Evolutionary conservation across 139 green algal species (phyloP).

Genomic region (Bryopsis sp.): DNA sequence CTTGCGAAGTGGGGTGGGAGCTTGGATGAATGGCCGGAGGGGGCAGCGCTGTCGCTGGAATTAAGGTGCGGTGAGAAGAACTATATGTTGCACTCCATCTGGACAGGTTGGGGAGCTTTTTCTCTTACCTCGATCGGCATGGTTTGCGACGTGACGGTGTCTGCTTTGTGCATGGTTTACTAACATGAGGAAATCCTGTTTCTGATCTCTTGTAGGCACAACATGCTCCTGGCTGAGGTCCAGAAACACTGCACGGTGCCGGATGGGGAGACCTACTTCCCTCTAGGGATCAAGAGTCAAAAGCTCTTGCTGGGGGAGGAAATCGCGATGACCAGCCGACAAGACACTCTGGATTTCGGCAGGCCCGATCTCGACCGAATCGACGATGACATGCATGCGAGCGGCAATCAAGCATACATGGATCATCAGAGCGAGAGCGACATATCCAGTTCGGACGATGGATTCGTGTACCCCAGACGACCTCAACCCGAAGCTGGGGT

Average conservation of each 20-base stretch:
- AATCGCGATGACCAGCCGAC: too few species aligned
- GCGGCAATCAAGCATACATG: too few species aligned
- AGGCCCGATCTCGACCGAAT: too few species aligned
- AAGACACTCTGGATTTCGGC: too few species aligned
- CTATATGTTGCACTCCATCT: neutral
- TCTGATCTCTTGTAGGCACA: slow-evolving; percentile 25
- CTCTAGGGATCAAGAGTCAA: slow-evolving; percentile 27
- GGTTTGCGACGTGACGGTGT: too few species aligned
- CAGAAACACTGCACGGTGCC: slow-evolving; percentile 35
- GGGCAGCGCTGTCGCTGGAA: slow-evolving; percentile 38
- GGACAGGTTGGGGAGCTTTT: neutral
- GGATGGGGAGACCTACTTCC: slow-evolving; percentile 31
- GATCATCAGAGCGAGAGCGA: too few species aligned
- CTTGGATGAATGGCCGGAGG: slow-evolving; percentile 43
- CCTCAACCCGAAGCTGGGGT: too few species aligned
- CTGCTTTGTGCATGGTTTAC: too few species aligned
- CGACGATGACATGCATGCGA: too few species aligned
- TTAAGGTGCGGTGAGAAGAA: slow-evolving; percentile 10
- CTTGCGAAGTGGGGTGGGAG: slow-evolving; percentile 12
- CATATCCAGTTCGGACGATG: too few species aligned
- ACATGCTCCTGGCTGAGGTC: slow-evolving; percentile 32
- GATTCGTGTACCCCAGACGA: too few species aligned
- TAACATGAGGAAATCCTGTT: neutral
- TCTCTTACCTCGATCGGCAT: too few species aligned
- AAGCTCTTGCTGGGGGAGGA: slow-evolving; percentile 25